Evolutionary conservation across 257 asterid genomes (phyloP).

Genomic region (Jacaranda copaia): DNA sequence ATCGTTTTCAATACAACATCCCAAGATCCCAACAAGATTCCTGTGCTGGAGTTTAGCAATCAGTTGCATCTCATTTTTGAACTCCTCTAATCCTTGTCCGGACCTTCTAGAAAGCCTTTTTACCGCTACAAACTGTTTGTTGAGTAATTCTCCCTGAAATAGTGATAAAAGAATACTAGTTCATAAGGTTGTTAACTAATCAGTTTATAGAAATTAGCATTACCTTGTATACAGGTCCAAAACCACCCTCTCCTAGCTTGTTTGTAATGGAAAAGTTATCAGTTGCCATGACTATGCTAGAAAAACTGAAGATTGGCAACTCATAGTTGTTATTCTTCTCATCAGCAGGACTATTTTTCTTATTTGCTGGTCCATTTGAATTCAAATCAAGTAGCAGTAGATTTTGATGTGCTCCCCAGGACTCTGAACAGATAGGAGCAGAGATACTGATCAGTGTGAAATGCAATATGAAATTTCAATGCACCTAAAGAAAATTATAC

Average conservation of each 20-base stretch:
- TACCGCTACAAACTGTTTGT: slow-evolving; percentile 32
- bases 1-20: slow-evolving; percentile 29
- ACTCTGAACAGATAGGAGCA: neutral
- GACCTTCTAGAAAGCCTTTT: slow-evolving; percentile 37
- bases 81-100: slow-evolving; percentile 38
- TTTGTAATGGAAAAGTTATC: slow-evolving; percentile 35
- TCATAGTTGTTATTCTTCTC: slow-evolving; percentile 19
- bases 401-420: slow-evolving; percentile 14
- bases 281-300: slow-evolving; percentile 33
- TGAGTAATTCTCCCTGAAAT: slow-evolving; percentile 7
- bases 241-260: slow-evolving; percentile 51
- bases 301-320: slow-evolving; percentile 32
- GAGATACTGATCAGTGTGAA: neutral
- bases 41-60: slow-evolving; percentile 38
- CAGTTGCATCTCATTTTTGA: slow-evolving; percentile 30
- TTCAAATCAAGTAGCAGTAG: slow-evolving; percentile 28
- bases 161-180: neutral
- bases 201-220: neutral
- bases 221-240: slow-evolving; percentile 52
- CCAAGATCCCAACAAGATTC: slow-evolving; percentile 33
- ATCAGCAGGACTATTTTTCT: neutral
- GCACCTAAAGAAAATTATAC: neutral
- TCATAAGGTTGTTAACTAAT: too few relatives aligned
- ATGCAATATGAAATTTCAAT: neutral
- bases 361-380: neutral